Evolutionary conservation across 805 yeast species (phyloP).

Genomic region (Candida sithepensis): DNA sequence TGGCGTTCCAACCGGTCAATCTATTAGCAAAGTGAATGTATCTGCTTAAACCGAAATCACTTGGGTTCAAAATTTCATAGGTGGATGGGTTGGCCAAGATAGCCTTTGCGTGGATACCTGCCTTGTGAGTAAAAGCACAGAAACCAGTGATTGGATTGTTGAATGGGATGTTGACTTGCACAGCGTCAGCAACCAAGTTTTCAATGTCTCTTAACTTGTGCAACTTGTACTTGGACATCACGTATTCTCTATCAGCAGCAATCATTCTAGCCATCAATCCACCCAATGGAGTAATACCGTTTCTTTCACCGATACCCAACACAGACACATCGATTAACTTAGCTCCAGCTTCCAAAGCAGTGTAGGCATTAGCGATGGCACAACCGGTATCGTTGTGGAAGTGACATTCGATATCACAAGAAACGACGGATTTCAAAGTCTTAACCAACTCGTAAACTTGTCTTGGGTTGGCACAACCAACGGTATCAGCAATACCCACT

Average conservation of each 20-base stretch:
- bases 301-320: constrained; percentile 97
- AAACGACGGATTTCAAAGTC: constrained; percentile 88
- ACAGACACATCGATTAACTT: constrained; percentile 91
- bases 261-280: constrained; percentile 99
- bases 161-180: constrained; percentile 94
- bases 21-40: constrained; percentile 98
- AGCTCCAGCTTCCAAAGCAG: constrained; percentile 98
- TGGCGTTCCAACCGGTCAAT: constrained; percentile 98
- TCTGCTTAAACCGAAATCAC: constrained; percentile 93
- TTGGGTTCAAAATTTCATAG: constrained; percentile 93
- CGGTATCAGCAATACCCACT: constrained; percentile 99
- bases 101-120: constrained; percentile 99
- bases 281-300: constrained; percentile 96
- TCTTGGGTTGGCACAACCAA: constrained; percentile 98
- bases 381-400: constrained; percentile 99
- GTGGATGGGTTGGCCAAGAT: constrained; percentile 97
- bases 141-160: constrained; percentile 98
- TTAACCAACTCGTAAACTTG: constrained; percentile 96
- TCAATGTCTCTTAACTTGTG: constrained; percentile 96
- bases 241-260: constrained; percentile 96
- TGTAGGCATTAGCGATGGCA: constrained; percentile 97
- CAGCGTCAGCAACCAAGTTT: constrained; percentile 94
- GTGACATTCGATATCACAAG: constrained; percentile 97
- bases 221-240: constrained; percentile 86
- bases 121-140: constrained; percentile 99